A percentile compares a stretch with the other conserved stretches of the same genome.
These are phyloP conservation scores for Monosporascus sp. DNA, from an alignment of 2,329 filamentous ascomycete genomes.

Conservation along the genomic window DNA sequence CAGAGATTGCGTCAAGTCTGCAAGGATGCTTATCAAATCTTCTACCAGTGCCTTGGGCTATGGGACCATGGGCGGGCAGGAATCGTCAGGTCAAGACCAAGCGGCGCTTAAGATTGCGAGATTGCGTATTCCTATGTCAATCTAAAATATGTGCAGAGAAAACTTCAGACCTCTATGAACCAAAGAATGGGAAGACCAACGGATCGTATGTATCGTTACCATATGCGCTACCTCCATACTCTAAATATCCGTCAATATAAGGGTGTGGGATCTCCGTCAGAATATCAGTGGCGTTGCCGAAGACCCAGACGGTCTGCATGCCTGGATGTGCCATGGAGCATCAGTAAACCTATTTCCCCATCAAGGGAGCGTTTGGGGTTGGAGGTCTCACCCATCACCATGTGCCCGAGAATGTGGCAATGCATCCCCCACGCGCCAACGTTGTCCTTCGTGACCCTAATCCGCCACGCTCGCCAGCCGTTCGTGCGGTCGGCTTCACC, in stretches of 20 bases:
- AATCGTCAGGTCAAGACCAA: neutral
- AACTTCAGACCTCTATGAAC: neutral
- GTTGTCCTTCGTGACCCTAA: conserved; percentile 36
- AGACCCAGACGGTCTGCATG: conserved; percentile 38
- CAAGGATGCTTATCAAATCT: no score
- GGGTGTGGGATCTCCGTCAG: conserved; percentile 27
- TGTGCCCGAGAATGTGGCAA: conserved; percentile 54
- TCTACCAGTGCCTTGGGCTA: no score
- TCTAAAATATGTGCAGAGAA: neutral
- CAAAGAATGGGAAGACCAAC: conserved; percentile 13
- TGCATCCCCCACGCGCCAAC: conserved; percentile 60
- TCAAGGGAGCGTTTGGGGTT: no score
- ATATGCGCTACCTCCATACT: conserved; percentile 40
- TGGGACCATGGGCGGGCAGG: no score
- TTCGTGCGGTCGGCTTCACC: conserved; percentile 34
- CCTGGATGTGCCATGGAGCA: conserved; percentile 13
- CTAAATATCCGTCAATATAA: conserved; percentile 35
- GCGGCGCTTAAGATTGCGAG: neutral
- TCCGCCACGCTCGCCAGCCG: conserved; percentile 54
- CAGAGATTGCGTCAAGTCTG: no score
- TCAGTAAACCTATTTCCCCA: no score
- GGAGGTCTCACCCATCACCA: conserved; percentile 46
- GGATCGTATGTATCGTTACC: conserved; percentile 33
- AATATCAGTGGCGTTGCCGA: conserved; percentile 33
- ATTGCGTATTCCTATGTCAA: neutral